Base-by-base conservation (phyloP, 179 eudicot genomes). In the Silene noctiflora region DNA sequence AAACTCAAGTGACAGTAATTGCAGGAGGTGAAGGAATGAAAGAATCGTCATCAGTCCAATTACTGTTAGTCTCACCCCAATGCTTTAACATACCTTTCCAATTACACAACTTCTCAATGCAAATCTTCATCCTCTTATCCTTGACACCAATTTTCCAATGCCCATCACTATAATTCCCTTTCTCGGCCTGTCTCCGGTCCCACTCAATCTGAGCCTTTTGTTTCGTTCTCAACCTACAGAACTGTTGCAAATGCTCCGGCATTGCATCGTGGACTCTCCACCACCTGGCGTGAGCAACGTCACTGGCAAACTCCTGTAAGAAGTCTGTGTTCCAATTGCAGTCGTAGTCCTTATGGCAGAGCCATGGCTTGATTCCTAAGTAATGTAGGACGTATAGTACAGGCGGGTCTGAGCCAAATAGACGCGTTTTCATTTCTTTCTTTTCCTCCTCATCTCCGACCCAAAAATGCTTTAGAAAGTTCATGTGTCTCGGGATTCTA, bases 221-320 rank as follows among this genome's bases (percentile, higher is more conserved):
- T 69, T 72, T 88, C 1, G 97, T 61, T 31, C 63, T 72, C 82
- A 93, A 55, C 80, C 89, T 20, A 61, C 99, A 95, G 29, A 86
- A 86, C 77, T 88, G 80, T 74, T 89, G 92, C 72, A 95, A 76
- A 39, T 75, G 76, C 72, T 83, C 88, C 0, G 95, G 90, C 99
- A 95, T 93, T 25, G 83, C 78, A 24, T 95, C 99, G 17, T 95
- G 98, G 58, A 95, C 94, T 80, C 71, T 85, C 99, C 99, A 95
- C 99, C 99, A 95, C 78, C 72, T 83, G 61, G 59, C 70, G 21
- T 95, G 97, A 0, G 99, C 99, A 19, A 85, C 90, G 68, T 95
- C 97, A 20, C 99, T 95, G 0, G 97, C 98, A 75, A 93, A 95
- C 81, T 93, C 99, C 19, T 82, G 90, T 59, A 89, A 71, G 39